Evolutionary conservation across 2,329 filamentous ascomycete species (phyloP), one percentile per base, ranked within the genome.

Genomic region (Arthrocladium fulminans): DNA sequence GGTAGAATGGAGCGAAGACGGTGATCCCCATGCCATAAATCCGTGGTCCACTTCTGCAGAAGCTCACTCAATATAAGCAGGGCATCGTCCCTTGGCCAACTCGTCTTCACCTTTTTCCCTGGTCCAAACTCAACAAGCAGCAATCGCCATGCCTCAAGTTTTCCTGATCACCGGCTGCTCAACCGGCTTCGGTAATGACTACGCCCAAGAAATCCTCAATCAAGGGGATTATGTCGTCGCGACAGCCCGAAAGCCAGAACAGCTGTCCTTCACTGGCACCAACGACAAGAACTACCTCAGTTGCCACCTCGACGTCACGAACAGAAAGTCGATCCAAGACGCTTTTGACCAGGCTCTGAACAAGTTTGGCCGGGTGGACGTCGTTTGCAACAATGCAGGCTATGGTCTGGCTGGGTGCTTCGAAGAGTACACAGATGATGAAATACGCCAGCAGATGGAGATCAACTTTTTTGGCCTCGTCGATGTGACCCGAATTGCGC

Each of bases 331-430:
- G 2, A 71, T 77, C 46, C 60, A 70, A 25, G 62, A 62, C 6
- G 71, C 72, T 1, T 71, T 76, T 53, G 63, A 50, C 22, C 47
- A 60, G 1, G 61, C 66, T 1, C 61, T 69, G 17, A 54, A 70
- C 6, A 72, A 71, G 41, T 81, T 79, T 57, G 69, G 71, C 15
- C 71, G 74, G 6, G 62, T 83, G 38, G 77, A 82, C 58, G 72
- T 80, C 1, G 73, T 81, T 3, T 70, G 79, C 50, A 81, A 81
- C 63, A 81, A 81, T 43, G 77, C 77, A 2, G 79, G 77, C 2
- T 80, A 79, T 50, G 73, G 74, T n/a, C 63, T 77, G 1, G 58
- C 63, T 4, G 74, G 73, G 10, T 69, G 73, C 42, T 71, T 80
- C 41, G 78, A 82, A 56, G 71, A 73, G 5, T 60, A 75, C 2